These are phyloP conservation scores for Leccinum fibrillosum DNA, from an alignment of 768 basidiomycete genomes.

Conservation along the genomic window DNA sequence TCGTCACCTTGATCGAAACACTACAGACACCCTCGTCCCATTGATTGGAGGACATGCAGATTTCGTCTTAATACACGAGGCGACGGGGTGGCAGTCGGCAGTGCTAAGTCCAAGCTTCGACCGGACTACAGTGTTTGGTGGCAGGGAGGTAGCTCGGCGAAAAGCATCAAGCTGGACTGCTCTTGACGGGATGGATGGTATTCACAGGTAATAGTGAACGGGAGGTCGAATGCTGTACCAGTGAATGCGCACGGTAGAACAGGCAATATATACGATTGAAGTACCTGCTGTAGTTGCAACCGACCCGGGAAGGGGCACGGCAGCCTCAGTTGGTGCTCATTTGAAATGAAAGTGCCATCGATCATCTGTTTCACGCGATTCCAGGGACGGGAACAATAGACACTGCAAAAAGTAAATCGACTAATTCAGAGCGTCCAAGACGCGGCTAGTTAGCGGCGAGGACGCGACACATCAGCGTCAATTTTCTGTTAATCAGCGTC, in stretches of 20 bases:
- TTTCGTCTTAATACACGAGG: conserved; percentile 57
- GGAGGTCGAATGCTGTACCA: not conserved
- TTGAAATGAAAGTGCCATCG: not conserved
- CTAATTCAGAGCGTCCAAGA: too few species aligned
- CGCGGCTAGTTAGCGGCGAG: too few species aligned
- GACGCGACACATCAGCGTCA: too few species aligned
- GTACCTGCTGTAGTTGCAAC: not conserved
- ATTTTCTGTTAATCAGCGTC: too few species aligned
- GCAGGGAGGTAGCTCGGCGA: conserved; percentile 15
- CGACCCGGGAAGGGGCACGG: not conserved
- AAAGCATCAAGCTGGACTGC: conserved; percentile 17
- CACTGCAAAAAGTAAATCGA: too few species aligned
- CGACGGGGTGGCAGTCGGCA: conserved; percentile 40
- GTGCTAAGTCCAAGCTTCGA: conserved; percentile 44
- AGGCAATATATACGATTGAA: not conserved
- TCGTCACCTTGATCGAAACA: not conserved
- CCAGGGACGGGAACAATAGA: conserved; percentile 8
- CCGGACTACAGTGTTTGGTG: conserved; percentile 17
- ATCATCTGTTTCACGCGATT: not conserved
- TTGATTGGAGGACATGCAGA: conserved; percentile 45
- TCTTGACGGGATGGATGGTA: conserved; percentile 12
- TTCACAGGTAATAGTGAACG: not conserved
- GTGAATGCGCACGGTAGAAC: not conserved
- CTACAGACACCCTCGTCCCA: conserved; percentile 32
- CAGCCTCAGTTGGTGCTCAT: not conserved